Percentiles rank a stretch among this genome's conserved stretches.
Conservation (phyloP, 129 eudicot species). For the Chrysanthemum lavandulifolium region DNA sequence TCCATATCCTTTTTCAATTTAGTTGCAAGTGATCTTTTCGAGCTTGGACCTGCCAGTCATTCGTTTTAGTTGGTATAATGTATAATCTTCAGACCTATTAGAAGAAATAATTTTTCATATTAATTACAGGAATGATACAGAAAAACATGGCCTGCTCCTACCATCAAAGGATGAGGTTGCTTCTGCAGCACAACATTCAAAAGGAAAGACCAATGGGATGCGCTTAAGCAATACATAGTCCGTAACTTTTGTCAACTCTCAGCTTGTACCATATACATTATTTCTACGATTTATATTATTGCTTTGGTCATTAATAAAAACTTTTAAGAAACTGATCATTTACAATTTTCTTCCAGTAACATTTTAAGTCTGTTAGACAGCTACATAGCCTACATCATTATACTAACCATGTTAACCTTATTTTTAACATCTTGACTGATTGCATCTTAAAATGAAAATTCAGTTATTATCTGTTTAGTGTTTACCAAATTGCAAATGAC, state of each 20-base stretch:
- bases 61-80: constrained; percentile 7
- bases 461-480: too few species aligned
- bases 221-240: constrained; percentile 82
- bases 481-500: background rate
- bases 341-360: too few species aligned
- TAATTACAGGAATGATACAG: constrained; percentile 48
- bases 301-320: too few species aligned
- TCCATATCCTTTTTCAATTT: background rate
- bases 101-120: constrained; percentile 1
- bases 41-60: constrained; percentile 5
- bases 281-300: too few species aligned
- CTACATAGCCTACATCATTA: background rate
- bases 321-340: too few species aligned
- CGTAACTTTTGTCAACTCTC: constrained; percentile 23
- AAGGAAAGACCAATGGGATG: constrained; percentile 81
- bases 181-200: constrained; percentile 38
- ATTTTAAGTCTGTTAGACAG: too few species aligned
- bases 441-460: too few species aligned
- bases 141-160: constrained; percentile 59
- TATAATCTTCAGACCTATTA: background rate
- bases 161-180: constrained; percentile 54
- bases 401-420: background rate
- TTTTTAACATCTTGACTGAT: too few species aligned
- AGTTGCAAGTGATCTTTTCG: background rate
- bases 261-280: too few species aligned